Percentiles rank a stretch among this genome's conserved stretches.
Conservation (phyloP, 148 eudicot genomes). For the Cornus kousa region DNA sequence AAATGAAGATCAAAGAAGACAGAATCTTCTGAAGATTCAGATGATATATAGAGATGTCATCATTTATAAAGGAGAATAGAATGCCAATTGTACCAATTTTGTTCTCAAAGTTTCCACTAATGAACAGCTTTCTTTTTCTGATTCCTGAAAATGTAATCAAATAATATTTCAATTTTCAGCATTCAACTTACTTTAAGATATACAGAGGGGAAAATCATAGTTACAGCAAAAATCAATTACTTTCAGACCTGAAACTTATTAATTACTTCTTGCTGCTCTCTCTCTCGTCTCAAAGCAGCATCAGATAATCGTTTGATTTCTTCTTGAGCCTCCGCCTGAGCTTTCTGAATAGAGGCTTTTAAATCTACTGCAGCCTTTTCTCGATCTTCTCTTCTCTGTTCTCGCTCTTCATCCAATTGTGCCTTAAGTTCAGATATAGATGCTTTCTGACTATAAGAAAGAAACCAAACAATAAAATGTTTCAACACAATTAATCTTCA, state of each 20-base stretch:
- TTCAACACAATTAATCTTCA: not conserved
- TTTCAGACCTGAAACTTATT: slow-evolving; percentile 84
- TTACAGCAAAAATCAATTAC: not conserved
- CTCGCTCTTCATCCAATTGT: slow-evolving; percentile 85
- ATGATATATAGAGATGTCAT: not conserved
- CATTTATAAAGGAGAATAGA: not conserved
- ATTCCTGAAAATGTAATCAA: slow-evolving; percentile 52
- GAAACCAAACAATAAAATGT: slow-evolving; percentile 9
- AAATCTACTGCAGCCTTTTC: slow-evolving; percentile 72
- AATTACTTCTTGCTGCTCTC: slow-evolving; percentile 84
- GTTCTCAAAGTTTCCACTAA: slow-evolving; percentile 74
- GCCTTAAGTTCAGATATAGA: slow-evolving; percentile 70
- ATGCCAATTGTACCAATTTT: slow-evolving; percentile 57
- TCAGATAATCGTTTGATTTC: slow-evolving; percentile 74
- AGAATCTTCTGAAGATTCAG: not conserved
- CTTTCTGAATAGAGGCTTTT: slow-evolving; percentile 66
- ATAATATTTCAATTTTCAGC: not conserved
- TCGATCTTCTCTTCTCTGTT: slow-evolving; percentile 85
- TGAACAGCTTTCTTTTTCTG: slow-evolving; percentile 68
- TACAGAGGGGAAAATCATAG: not conserved
- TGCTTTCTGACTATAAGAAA: slow-evolving; percentile 69
- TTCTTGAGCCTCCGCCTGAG: slow-evolving; percentile 79
- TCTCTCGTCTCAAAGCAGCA: slow-evolving; percentile 60
- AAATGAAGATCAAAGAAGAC: slow-evolving; percentile 3
- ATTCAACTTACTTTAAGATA: slow-evolving; percentile 10